Evolutionary conservation across 2,329 filamentous ascomycete species (phyloP).

Genomic region (Macrophomina tecta): DNA sequence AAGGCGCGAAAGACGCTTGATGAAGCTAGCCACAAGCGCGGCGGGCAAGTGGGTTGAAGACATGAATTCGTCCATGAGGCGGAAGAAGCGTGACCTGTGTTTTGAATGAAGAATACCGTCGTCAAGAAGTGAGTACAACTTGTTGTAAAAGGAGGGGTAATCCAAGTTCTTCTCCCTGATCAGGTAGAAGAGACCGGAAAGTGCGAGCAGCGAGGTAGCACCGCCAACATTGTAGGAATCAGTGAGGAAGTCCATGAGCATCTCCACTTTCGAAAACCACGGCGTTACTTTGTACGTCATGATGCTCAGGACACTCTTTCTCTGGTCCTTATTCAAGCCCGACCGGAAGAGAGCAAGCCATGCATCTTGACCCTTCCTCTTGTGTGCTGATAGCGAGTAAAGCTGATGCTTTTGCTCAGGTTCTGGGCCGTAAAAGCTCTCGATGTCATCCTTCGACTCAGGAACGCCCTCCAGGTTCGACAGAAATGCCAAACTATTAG

Average conservation of each 20-base stretch:
- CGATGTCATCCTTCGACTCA: slow-evolving; percentile 67
- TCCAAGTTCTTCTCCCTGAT: slow-evolving; percentile 94
- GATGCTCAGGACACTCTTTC: slow-evolving; percentile 77
- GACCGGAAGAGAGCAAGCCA: slow-evolving; percentile 81
- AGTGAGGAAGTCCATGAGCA: slow-evolving; percentile 96
- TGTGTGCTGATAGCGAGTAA: slow-evolving; percentile 71
- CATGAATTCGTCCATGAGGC: slow-evolving; percentile 88
- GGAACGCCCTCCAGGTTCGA: slow-evolving; percentile 74
- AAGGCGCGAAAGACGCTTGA: slow-evolving; percentile 88
- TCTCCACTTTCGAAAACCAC: slow-evolving; percentile 86
- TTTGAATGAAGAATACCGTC: slow-evolving; percentile 88
- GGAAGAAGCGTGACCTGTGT: slow-evolving; percentile 91
- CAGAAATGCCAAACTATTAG: slow-evolving; percentile 64
- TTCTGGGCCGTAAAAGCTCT: slow-evolving; percentile 69
- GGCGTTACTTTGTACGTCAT: slow-evolving; percentile 82
- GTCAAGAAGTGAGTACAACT: slow-evolving; percentile 92
- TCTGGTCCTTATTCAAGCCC: slow-evolving; percentile 71
- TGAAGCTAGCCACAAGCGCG: slow-evolving; percentile 88
- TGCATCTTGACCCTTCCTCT: slow-evolving; percentile 80
- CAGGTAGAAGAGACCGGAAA: slow-evolving; percentile 93
- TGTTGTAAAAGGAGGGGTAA: slow-evolving; percentile 91
- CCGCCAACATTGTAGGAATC: slow-evolving; percentile 89
- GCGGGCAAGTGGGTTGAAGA: slow-evolving; percentile 91
- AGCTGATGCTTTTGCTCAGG: slow-evolving; percentile 67
- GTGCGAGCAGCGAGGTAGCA: slow-evolving; percentile 81